Base-by-base conservation (phyloP, 1,284 basidiomycete species). In the Tilletia indica region DNA sequence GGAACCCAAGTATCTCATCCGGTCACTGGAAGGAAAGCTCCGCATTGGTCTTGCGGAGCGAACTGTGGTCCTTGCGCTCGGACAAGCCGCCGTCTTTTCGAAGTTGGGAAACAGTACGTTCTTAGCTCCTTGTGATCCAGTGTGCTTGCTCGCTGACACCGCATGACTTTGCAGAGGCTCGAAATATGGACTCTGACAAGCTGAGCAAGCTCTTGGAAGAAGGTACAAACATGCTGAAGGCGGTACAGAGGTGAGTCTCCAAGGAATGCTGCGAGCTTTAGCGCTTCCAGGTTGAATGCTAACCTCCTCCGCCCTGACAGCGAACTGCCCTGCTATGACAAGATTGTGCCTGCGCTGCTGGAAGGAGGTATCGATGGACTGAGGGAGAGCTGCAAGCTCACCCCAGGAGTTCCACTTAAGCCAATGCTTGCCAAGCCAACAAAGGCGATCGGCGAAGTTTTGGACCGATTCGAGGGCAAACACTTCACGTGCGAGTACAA, bases 361-460 rank as follows among this genome's bases (percentile, higher is more conserved):
- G 88, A 91, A 77, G 87, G 87, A 70, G 96, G 96, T 0, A 88
- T 96, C 54, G 88, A 89, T 68, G 87, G 89, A 14, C 86, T 99
- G 54, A 88, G 87, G 14, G 88, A 89, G 16, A 87, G 88, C 71
- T 98, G 97, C 87, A 94, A 93, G 84, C 89, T 99, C 39, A 96
- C 93, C 3, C 95, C 97, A 85, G 88, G 88, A 48, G 91, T 99
- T 4, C 97, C 97, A 0, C 88, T 99, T 56, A 99, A 99, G 83
- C 97, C 97, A 6, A 99, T 99, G 97, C 87, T 99, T 69, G 97
- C 97, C n/a, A 99, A 98, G 86, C 97, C 97, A 2, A 99, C 97
- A 0, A 99, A 99, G 85, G 96, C 96, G 0, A 98, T 99, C 78
- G 91, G 92, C n/a, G 97, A 99, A 85, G 96, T 99, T 5, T 89